Base-by-base conservation (phyloP, 2,329 filamentous ascomycete genomes). In the Exophiala dermatitidis region DNA sequence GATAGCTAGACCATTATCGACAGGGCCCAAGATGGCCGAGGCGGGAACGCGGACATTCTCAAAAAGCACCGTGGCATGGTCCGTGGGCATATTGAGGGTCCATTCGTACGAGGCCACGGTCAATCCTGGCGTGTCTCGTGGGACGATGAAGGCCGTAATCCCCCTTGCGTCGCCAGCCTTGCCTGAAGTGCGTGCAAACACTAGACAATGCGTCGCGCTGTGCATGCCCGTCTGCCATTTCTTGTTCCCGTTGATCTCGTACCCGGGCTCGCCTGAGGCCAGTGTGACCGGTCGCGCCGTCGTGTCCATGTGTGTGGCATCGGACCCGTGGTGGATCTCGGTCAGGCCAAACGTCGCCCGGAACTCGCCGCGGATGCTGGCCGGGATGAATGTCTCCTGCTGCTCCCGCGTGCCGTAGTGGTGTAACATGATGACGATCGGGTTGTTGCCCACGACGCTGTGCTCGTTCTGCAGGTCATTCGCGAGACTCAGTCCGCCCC, bases 161-260 rank as follows among this genome's bases (percentile, higher is more conserved):
- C 81, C 81, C 50, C 69, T 72, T 0, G 76, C 70, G 3, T 76
- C 72, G 0, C 81, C 81, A 19, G 75, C 64, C 46, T 72, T 69
- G 2, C 78, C 79, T 9, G 72, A 72, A 0, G 80, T 83, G 5
- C 81, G 71, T 10, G 81, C 81, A 60, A 84, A 84, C 37, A 83
- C 69, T 31, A 83, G 75, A 62, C 79, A 79, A 66, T 84, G 80
- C 2, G 80, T 83, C 19, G 79, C 80, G 53, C 70, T 69, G 62
- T 84, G 80, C 67, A 81, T 80, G 2, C 80, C 80, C 1, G 79
- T 83, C 71, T 84, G 81, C 81, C 81, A 85, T 67, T 79, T 81
- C 69, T 85, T 84, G 45, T 69, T 71, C 2, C 81, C 81, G 44
- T 77, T 77, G 60, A 84, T 74, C 60, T 77, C 45, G 69, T 74